A percentile compares a stretch with the other conserved stretches of the same genome.
Conservation (phyloP, 352 stramenopile genomes). For the Globisporangium ultimum region DNA sequence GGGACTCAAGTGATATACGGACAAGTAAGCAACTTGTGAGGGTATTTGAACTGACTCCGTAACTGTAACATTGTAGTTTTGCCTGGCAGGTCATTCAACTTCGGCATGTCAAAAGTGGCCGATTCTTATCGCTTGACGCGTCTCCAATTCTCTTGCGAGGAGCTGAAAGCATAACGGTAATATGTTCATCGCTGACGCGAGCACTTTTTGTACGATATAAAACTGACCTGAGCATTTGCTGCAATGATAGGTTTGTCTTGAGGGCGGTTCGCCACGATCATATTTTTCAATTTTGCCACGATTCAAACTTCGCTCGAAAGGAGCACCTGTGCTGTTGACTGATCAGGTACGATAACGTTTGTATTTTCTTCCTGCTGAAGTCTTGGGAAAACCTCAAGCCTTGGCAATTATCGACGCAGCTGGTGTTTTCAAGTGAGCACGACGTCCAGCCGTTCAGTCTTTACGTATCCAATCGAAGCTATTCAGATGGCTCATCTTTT, state of each 20-base stretch:
- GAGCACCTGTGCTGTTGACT: constrained; percentile 55
- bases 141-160: constrained; percentile 45
- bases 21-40: constrained; percentile 26
- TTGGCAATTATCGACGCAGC: constrained; percentile 18
- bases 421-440: constrained; percentile 44
- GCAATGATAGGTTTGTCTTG: constrained; percentile 41
- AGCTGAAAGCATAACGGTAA: constrained; percentile 48
- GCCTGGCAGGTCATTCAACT: constrained; percentile 49
- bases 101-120: constrained; percentile 55
- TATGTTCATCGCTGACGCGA: not conserved
- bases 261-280: constrained; percentile 35
- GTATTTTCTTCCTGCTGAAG: not conserved
- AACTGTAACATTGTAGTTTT: not conserved
- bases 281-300: constrained; percentile 55
- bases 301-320: constrained; percentile 66
- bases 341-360: constrained; percentile 41
- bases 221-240: not conserved
- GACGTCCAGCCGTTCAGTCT: constrained; percentile 49
- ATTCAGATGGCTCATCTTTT: constrained; percentile 25
- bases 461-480: constrained; percentile 58
- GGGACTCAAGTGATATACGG: constrained; percentile 63
- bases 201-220: not conserved
- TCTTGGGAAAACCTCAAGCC: not conserved
- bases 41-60: not conserved
- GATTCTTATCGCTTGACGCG: constrained; percentile 49